Evolutionary conservation across 352 stramenopile species (phyloP).

Genomic region (Globisporangium lucens): DNA sequence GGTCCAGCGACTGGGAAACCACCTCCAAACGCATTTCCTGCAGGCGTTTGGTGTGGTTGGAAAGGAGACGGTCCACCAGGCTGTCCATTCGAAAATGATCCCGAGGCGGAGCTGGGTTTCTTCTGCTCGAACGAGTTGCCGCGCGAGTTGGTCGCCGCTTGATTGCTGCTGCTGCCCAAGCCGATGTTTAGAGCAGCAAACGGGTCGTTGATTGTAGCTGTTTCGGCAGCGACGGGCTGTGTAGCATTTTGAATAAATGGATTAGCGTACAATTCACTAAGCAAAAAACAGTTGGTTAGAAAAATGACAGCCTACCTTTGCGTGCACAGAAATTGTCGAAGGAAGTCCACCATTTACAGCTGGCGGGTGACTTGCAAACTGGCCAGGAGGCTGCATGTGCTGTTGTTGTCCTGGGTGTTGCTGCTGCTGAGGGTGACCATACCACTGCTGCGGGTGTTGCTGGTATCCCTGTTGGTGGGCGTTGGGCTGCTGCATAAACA

Average conservation of each 20-base stretch:
- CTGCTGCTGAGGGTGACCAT: constrained; percentile 28
- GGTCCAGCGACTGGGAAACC: constrained; percentile 11
- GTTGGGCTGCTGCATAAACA: constrained; percentile 11
- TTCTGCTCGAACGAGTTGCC: constrained; percentile 32
- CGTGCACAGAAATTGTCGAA: constrained; percentile 21
- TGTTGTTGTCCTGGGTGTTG: constrained; percentile 20
- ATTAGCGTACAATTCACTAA: background rate
- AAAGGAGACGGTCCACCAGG: constrained; percentile 7
- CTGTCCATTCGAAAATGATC: constrained; percentile 12
- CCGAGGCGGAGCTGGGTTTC: constrained; percentile 14
- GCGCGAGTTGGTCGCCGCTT: constrained; percentile 26
- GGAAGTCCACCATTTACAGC: constrained; percentile 12
- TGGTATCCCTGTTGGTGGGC: constrained; percentile 16
- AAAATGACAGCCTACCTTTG: constrained; percentile 35
- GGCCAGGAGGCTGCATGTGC: constrained; percentile 27
- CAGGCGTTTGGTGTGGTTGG: constrained; percentile 9
- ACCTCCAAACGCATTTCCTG: constrained; percentile 17
- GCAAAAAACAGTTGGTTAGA: background rate
- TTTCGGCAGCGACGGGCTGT: constrained; percentile 18
- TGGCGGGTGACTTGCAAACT: constrained; percentile 23
- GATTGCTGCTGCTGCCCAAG: constrained; percentile 25
- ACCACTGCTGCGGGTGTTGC: constrained; percentile 36
- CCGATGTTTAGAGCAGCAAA: constrained; percentile 72
- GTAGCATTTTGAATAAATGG: background rate
- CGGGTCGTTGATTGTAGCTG: constrained; percentile 58